Base-by-base conservation (phyloP, 345 rosid genomes). In the Brassica nigra region DNA sequence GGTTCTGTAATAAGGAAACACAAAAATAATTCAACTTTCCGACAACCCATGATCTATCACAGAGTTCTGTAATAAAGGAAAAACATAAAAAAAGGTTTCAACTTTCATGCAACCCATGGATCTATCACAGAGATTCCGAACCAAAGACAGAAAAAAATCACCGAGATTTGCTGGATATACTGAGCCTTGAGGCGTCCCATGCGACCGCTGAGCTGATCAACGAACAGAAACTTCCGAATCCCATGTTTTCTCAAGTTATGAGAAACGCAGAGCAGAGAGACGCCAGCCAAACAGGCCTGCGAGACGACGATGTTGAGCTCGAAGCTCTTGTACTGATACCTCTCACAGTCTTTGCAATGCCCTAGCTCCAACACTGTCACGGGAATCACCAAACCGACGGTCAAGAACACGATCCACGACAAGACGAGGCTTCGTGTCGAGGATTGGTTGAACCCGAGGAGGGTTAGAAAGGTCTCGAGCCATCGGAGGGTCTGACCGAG, bases 171-270 rank as follows among this genome's bases (percentile, higher is more conserved):
- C 27, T 80, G 82, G 71, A 89, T 70, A 29, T 94, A 94, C 66
- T 47, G 87, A 66, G 76, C 79, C 33, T 84, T 55, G 71, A 90
- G 83, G 4, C 87, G 87, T 4, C 77, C 83, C 88, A 84, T 80
- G 30, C 84, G 90, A 6, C 91, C 92, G 62, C 86, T 78, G 36
- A 75, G 84, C 7, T 92, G 89, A 84, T 92, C 98, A 30, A 92
- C 93, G 12, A 94, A 92, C 31, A 94, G 80, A 64, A 94, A 92
- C 85, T 82, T 90, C 64, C 89, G 76, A 36, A 89, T 77, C 67
- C 97, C 90, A 74, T 92, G 87, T 82, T 94, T 92, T n/a, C 97
- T 80, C 33, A 94, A 80, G 81, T 90, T 90, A 82, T 87, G 90
- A 5, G 98, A 87, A 20, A 92, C 61, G 62, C 98, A 94, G 52